Conservation (phyloP, 495 filamentous ascomycete genomes). For the Aspergillus nidulans region DNA sequence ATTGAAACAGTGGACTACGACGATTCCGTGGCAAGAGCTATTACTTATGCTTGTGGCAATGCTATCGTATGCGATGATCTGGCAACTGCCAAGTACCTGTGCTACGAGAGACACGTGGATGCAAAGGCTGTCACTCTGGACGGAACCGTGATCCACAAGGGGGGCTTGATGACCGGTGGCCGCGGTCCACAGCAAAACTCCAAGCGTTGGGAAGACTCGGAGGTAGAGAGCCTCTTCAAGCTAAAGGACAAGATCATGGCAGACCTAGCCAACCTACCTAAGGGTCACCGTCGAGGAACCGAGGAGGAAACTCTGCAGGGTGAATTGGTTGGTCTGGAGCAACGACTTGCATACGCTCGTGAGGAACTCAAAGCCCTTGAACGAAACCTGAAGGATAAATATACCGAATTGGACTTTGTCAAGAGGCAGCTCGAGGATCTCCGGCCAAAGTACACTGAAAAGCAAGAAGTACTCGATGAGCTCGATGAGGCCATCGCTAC, state of each 20-base stretch:
- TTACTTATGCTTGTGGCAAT: conserved; percentile 90
- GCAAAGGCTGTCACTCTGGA: conserved; percentile 93
- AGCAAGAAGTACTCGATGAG: conserved; percentile 60
- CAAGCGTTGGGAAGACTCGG: conserved; percentile 83
- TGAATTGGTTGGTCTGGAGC: conserved; percentile 79
- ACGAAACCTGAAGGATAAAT: conserved; percentile 79
- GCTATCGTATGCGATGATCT: conserved; percentile 92
- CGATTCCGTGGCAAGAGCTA: conserved; percentile 77
- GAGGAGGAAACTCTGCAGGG: conserved; percentile 78
- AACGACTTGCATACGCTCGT: conserved; percentile 63
- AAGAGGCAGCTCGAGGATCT: conserved; percentile 67
- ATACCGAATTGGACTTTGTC: conserved; percentile 71
- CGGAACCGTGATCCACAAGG: conserved; percentile 91
- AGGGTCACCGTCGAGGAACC: conserved; percentile 62
- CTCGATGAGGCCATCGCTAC: conserved; percentile 61
- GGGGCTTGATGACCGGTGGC: conserved; percentile 96
- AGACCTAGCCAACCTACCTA: conserved; percentile 72
- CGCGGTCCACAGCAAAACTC: conserved; percentile 68
- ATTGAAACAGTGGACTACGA: conserved; percentile 98
- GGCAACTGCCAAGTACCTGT: conserved; percentile 79
- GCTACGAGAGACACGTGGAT: conserved; percentile 78
- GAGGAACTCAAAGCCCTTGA: conserved; percentile 79
- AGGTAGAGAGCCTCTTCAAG: conserved; percentile 74
- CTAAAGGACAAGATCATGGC: conserved; percentile 65
- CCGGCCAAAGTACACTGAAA: conserved; percentile 72